Conservation (phyloP, 306 rosid genomes). For the Quercus ilex region DNA sequence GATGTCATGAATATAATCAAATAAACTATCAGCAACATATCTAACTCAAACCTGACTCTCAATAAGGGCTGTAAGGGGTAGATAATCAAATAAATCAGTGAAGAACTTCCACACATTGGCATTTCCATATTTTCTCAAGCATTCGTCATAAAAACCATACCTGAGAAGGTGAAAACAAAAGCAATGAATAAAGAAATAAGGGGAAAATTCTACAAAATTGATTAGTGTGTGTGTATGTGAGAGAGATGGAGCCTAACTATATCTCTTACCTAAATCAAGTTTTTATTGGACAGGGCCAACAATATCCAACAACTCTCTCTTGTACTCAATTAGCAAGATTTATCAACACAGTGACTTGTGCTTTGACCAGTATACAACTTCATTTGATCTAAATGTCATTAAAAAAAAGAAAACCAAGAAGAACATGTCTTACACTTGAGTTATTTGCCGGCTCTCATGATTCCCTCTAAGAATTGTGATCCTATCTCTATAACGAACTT, state of each 20-base stretch:
- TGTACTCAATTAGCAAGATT: background rate
- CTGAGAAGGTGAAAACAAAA: conserved; percentile 44
- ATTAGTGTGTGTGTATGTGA: background rate
- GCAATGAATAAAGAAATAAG: conserved; percentile 16
- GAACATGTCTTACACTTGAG: conserved; percentile 84
- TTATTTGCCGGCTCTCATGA: conserved; percentile 96
- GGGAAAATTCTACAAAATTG: conserved; percentile 11
- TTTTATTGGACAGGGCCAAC: background rate
- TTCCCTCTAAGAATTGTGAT: conserved; percentile 97
- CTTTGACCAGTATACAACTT: conserved; percentile 3
- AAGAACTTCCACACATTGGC: conserved; percentile 97
- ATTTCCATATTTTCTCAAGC: conserved; percentile 96
- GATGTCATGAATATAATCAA: conserved; percentile 9
- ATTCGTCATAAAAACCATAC: conserved; percentile 98
- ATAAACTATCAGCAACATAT: conserved; percentile 6
- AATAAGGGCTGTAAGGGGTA: conserved; percentile 94
- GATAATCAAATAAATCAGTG: conserved; percentile 90
- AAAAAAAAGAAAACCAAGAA: background rate
- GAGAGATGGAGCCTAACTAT: background rate
- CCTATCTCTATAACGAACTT: conserved; percentile 98
- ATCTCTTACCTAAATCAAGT: background rate
- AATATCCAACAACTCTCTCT: background rate
- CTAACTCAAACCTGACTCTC: conserved; percentile 90
- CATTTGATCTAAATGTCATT: background rate
- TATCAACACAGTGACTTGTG: conserved; percentile 6